Conservation (phyloP, 139 green algal species). For the Closterium sp. region DNA sequence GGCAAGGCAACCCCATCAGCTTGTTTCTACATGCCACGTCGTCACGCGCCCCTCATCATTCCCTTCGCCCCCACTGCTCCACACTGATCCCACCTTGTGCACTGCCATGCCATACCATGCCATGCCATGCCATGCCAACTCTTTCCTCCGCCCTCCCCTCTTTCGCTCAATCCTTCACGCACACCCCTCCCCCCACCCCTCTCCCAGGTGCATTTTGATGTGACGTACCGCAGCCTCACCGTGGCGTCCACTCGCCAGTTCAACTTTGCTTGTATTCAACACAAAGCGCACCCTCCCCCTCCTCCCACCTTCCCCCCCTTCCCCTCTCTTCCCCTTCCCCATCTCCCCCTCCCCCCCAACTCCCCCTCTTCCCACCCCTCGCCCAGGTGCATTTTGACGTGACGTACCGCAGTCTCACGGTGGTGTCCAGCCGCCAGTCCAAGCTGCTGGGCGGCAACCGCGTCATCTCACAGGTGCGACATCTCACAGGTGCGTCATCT, state of each 20-base stretch:
- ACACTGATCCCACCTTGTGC: too few species aligned
- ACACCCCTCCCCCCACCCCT: not conserved
- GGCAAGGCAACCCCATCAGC: too few species aligned
- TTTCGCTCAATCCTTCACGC: not conserved
- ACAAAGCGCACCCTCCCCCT: too few species aligned
- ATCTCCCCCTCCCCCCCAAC: not conserved
- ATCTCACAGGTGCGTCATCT: too few species aligned
- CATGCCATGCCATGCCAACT: not conserved
- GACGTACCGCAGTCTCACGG: slow-evolving; percentile 77
- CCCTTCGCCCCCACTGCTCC: too few species aligned
- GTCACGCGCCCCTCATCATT: too few species aligned
- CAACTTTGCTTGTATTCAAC: slow-evolving; percentile 18
- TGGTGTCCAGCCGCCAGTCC: slow-evolving; percentile 77
- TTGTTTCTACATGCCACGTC: too few species aligned
- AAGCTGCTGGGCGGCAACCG: slow-evolving; percentile 86
- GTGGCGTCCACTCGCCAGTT: slow-evolving; percentile 79
- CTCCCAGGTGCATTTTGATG: slow-evolving; percentile 81
- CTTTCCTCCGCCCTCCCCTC: not conserved
- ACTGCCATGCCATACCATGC: not conserved
- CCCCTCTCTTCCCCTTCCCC: not conserved
- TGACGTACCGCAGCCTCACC: slow-evolving; percentile 75
- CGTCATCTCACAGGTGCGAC: slow-evolving; percentile 78
- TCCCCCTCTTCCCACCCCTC: not conserved
- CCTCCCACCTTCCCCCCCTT: not conserved
- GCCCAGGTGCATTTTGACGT: slow-evolving; percentile 89